Percentiles rank a stretch among this genome's conserved stretches.
Conservation (phyloP, 1,139 yeast species). For the Yamadazyma epiphylla region DNA sequence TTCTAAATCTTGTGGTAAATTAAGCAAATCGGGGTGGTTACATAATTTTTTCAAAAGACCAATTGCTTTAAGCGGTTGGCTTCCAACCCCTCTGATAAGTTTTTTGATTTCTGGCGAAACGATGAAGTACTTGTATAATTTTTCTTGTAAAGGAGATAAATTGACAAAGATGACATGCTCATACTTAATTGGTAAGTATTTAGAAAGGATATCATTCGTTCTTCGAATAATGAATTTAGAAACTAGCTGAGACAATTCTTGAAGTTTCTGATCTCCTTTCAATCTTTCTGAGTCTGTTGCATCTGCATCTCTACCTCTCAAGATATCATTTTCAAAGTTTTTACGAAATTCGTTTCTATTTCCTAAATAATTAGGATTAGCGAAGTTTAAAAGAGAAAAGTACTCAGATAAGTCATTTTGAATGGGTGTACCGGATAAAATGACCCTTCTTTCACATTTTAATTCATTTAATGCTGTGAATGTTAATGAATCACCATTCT, state of each 20-base stretch:
- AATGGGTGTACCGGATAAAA: slow-evolving; percentile 94
- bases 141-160: slow-evolving; percentile 71
- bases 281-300: slow-evolving; percentile 79
- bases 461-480: slow-evolving; percentile 83
- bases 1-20: slow-evolving; percentile 71
- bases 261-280: slow-evolving; percentile 68
- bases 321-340: slow-evolving; percentile 75
- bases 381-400: slow-evolving; percentile 84
- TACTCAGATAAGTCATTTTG: slow-evolving; percentile 96
- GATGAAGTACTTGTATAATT: slow-evolving; percentile 69
- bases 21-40: slow-evolving; percentile 85
- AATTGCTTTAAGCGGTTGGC: slow-evolving; percentile 89
- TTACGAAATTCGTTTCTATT: slow-evolving; percentile 78
- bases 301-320: slow-evolving; percentile 85
- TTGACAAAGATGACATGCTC: slow-evolving; percentile 94
- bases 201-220: slow-evolving; percentile 90
- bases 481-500: slow-evolving; percentile 91
- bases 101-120: slow-evolving; percentile 77
- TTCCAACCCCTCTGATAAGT: slow-evolving; percentile 64
- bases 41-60: slow-evolving; percentile 85
- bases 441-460: slow-evolving; percentile 83
- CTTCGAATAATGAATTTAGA: slow-evolving; percentile 90
- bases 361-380: slow-evolving; percentile 92
- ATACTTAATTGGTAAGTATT: slow-evolving; percentile 90
- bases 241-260: slow-evolving; percentile 71